These are phyloP conservation scores for Trebouxia sp. DNA, from an alignment of 139 green algal species.

Conservation along the genomic window DNA sequence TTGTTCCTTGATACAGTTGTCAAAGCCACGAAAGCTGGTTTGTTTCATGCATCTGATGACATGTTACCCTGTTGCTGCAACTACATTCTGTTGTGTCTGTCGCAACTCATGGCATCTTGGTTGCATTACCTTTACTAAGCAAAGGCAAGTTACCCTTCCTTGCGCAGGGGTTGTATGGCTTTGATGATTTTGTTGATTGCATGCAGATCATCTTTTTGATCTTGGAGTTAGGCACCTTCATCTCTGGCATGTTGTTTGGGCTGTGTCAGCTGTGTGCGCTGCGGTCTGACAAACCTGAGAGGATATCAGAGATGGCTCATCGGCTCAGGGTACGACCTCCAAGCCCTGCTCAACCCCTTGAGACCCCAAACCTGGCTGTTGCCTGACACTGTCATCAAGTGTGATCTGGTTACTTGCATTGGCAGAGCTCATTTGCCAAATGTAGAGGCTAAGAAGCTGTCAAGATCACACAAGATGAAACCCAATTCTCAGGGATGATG, in stretches of 20 bases:
- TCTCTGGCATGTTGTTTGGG: conserved; percentile 30
- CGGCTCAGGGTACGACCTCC: not conserved
- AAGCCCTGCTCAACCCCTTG: no score
- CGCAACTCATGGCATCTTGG: not conserved
- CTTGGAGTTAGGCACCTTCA: conserved; percentile 21
- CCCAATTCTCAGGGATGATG: no score
- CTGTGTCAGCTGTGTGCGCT: conserved; percentile 15
- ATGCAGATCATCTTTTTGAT: conserved; percentile 30
- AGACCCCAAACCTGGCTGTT: not conserved
- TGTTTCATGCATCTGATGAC: not conserved
- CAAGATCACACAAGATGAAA: no score
- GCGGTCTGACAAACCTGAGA: not conserved
- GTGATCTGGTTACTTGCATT: no score
- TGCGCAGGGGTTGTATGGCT: no score
- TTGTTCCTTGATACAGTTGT: not conserved
- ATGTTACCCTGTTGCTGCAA: not conserved
- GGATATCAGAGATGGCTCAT: conserved; percentile 8
- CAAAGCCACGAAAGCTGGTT: not conserved
- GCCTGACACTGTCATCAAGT: not conserved
- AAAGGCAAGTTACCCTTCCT: no score
- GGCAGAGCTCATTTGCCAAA: no score
- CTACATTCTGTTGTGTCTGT: not conserved
- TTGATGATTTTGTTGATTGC: no score
- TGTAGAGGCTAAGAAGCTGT: no score
- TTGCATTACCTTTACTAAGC: no score